A percentile compares a stretch with the other conserved stretches of the same genome.
Conservation (phyloP, 1,139 yeast species). For the Pichia sp. region DNA sequence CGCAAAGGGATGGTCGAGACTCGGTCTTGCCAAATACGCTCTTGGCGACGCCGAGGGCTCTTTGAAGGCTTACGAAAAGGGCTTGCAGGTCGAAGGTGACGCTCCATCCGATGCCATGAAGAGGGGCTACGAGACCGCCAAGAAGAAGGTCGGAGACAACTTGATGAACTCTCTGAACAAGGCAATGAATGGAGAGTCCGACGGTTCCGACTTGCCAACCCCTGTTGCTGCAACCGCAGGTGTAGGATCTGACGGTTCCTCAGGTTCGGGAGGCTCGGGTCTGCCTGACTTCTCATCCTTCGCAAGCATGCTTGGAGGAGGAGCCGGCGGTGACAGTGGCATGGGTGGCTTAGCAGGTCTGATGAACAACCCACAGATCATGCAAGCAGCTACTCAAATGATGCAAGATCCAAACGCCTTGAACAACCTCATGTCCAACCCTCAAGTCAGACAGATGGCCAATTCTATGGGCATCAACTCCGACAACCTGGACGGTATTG, state of each 20-base stretch:
- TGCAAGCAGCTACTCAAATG: conserved; percentile 91
- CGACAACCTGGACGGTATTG: conserved; percentile 50
- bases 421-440: conserved; percentile 73
- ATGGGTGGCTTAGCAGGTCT: conserved; percentile 62
- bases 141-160: conserved; percentile 75
- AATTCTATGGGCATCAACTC: conserved; percentile 45
- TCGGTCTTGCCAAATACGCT: conserved; percentile 90
- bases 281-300: conserved; percentile 68
- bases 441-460: conserved; percentile 75
- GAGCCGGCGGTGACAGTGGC: conserved; percentile 48
- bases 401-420: conserved; percentile 86
- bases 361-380: conserved; percentile 83
- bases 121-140: conserved; percentile 91
- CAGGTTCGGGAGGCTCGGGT: conserved; percentile 37
- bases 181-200: conserved; percentile 14
- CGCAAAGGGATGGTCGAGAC: conserved; percentile 90
- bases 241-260: conserved; percentile 29
- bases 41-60: conserved; percentile 86
- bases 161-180: conserved; percentile 42
- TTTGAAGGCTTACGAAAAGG: conserved; percentile 83
- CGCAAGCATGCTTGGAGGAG: conserved; percentile 56
- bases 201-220: conserved; percentile 28
- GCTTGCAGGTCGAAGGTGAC: conserved; percentile 83
- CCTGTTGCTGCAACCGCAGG: conserved; percentile 31
- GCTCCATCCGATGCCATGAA: conserved; percentile 84